Percentiles rank a stretch among this genome's conserved stretches.
Evolutionary conservation across 2,329 filamentous ascomycete species (phyloP).

Genomic region (Neonectria punicea): DNA sequence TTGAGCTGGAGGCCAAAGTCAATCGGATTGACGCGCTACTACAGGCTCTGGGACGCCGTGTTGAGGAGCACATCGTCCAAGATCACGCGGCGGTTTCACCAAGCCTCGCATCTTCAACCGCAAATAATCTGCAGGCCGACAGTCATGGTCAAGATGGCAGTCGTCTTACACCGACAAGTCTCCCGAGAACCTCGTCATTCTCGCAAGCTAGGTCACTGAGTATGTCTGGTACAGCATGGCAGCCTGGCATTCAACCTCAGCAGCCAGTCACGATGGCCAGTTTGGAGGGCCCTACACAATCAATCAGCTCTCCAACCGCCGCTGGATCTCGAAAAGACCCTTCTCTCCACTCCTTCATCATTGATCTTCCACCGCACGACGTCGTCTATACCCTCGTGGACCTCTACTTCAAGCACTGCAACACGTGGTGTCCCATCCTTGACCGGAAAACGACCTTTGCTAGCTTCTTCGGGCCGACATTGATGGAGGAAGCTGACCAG

Average conservation of each 20-base stretch:
- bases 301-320: too few relatives aligned
- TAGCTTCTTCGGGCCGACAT: slow-evolving; percentile 54
- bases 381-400: slow-evolving; percentile 69
- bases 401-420: slow-evolving; percentile 72
- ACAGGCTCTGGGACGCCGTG: slow-evolving; percentile 54
- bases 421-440: slow-evolving; percentile 65
- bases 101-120: too few relatives aligned
- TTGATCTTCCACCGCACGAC: slow-evolving; percentile 68
- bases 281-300: too few relatives aligned
- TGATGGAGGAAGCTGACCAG: slow-evolving; percentile 51
- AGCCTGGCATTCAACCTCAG: too few relatives aligned
- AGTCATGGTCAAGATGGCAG: too few relatives aligned
- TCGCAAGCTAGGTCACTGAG: too few relatives aligned
- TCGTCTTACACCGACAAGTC: too few relatives aligned
- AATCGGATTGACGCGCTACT: slow-evolving; percentile 62
- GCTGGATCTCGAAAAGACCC: too few relatives aligned
- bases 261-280: too few relatives aligned
- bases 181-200: too few relatives aligned
- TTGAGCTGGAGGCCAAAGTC: slow-evolving; percentile 67
- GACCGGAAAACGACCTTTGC: slow-evolving; percentile 56
- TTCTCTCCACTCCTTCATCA: slow-evolving; percentile 51
- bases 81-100: slow-evolving; percentile 40
- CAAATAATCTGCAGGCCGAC: too few relatives aligned
- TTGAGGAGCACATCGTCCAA: slow-evolving; percentile 54
- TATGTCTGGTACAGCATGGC: too few relatives aligned